phyloP scores from a whole-genome alignment of 83 land plant species.

The Diphasiastrum complanatum region DNA sequence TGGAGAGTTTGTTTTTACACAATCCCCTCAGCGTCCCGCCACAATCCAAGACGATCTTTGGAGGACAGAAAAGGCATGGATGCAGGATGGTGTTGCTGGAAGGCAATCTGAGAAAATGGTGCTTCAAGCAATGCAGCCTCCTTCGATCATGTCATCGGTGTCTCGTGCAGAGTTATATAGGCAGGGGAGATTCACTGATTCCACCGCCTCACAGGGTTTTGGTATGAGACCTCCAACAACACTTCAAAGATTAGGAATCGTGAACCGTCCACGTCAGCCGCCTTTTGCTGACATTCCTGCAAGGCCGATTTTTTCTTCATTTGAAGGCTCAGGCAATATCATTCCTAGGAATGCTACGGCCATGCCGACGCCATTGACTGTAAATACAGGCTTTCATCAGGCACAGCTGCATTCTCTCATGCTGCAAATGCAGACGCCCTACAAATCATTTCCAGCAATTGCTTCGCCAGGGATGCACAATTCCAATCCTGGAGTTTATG shows the following conservation, averaged over 20 bases:
- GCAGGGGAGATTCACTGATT: constrained; percentile 20
- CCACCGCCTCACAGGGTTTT: constrained; percentile 5
- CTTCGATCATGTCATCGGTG: constrained; percentile 3
- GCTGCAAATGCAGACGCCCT: no score
- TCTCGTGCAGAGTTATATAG: constrained; percentile 18
- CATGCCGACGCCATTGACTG: not conserved
- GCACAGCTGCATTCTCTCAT: no score
- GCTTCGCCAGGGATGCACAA: no score
- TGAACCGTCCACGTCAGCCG: constrained; percentile 7
- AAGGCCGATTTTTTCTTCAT: constrained; percentile 12
- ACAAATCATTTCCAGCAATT: no score
- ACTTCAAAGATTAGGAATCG: constrained; percentile 8
- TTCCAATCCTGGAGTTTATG: no score
- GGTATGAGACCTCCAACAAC: constrained; percentile 15
- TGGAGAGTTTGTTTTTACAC: not conserved
- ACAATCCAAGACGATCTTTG: constrained; percentile 2
- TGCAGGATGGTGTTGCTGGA: constrained; percentile 17
- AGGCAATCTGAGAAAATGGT: constrained; percentile 21
- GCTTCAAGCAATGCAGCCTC: constrained; percentile 18
- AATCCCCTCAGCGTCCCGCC: not conserved
- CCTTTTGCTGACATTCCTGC: constrained; percentile 4
- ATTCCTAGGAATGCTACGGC: not conserved
- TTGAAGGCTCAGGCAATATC: constrained; percentile 1
- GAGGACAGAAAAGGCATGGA: constrained; percentile 18
- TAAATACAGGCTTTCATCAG: no score